Percentiles rank a stretch among this genome's conserved stretches.
Conservation (phyloP, 2,329 filamentous ascomycete genomes). For the Hypoxylon sp. region DNA sequence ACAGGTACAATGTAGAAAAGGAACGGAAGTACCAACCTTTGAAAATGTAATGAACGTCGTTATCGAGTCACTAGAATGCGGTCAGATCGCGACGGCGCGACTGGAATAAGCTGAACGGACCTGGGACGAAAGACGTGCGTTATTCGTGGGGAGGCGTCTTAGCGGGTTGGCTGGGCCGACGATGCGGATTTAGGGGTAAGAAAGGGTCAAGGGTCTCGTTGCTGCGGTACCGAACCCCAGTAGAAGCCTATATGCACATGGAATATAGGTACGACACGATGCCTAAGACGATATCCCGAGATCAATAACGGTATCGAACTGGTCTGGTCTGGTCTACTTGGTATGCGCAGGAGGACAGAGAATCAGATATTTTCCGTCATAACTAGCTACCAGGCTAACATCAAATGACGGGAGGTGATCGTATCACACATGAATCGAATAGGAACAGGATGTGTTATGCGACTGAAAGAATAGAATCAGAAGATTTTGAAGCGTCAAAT, state of each 20-base stretch:
- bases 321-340: too few species aligned
- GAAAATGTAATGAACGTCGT: slow-evolving; percentile 28
- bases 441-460: slow-evolving; percentile 3
- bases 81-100: slow-evolving; percentile 27
- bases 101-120: slow-evolving; percentile 28
- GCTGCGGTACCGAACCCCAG: neutral
- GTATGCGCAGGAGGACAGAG: too few species aligned
- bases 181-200: slow-evolving; percentile 22
- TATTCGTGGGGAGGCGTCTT: slow-evolving; percentile 21
- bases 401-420: neutral
- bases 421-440: slow-evolving; percentile 1
- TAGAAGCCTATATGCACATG: too few species aligned
- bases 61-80: slow-evolving; percentile 20
- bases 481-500: neutral
- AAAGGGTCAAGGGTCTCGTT: slow-evolving; percentile 23
- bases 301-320: too few species aligned
- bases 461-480: neutral
- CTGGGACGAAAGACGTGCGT: slow-evolving; percentile 28
- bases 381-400: too few species aligned
- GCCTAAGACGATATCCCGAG: too few species aligned
- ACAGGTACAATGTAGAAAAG: slow-evolving; percentile 7
- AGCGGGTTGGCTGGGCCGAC: slow-evolving; percentile 22
- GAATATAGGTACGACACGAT: too few species aligned
- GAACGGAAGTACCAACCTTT: slow-evolving; percentile 26
- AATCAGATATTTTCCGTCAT: too few species aligned